Percentiles rank a stretch among this genome's conserved stretches.
Evolutionary conservation across 1,284 basidiomycete genomes (phyloP).

Genomic region (Microbotryum scabiosae): DNA sequence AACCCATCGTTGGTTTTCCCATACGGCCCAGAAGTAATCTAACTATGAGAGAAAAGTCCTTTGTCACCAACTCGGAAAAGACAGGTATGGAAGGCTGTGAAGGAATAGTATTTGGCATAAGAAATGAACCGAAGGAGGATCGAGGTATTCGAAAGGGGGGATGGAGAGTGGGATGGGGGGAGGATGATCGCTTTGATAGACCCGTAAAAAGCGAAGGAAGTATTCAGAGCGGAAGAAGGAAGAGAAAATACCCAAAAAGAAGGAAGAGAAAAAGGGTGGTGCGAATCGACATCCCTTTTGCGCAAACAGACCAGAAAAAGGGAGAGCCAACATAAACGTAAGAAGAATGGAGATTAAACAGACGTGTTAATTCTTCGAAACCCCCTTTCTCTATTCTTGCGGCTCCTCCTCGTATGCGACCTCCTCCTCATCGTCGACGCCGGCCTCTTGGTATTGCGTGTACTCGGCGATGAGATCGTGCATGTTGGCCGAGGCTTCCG

Average conservation of each 20-base stretch:
- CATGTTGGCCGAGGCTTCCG: slow-evolving; percentile 60
- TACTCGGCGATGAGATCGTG: slow-evolving; percentile 69
- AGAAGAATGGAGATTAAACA: background rate
- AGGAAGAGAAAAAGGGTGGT: background rate
- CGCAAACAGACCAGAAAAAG: no score
- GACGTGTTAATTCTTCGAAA: slow-evolving; percentile 4
- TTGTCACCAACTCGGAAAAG: no score
- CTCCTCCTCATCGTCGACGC: slow-evolving; percentile 42
- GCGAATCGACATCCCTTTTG: background rate
- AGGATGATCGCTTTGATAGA: background rate
- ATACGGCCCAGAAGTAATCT: no score
- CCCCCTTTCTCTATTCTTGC: slow-evolving; percentile 15
- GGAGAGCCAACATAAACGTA: no score
- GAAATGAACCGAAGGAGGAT: background rate
- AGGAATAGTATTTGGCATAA: no score
- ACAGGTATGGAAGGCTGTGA: no score
- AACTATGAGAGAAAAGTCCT: no score
- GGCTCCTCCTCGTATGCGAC: slow-evolving; percentile 22
- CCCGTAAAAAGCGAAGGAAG: background rate
- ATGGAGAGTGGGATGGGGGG: background rate
- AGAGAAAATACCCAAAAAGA: background rate
- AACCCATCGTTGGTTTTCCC: no score
- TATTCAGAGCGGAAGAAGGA: background rate
- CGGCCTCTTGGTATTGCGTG: slow-evolving; percentile 45
- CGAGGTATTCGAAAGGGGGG: background rate